Evolutionary conservation across 2,329 filamentous ascomycete species (phyloP).

Genomic region (Beauveria brongniartii): DNA sequence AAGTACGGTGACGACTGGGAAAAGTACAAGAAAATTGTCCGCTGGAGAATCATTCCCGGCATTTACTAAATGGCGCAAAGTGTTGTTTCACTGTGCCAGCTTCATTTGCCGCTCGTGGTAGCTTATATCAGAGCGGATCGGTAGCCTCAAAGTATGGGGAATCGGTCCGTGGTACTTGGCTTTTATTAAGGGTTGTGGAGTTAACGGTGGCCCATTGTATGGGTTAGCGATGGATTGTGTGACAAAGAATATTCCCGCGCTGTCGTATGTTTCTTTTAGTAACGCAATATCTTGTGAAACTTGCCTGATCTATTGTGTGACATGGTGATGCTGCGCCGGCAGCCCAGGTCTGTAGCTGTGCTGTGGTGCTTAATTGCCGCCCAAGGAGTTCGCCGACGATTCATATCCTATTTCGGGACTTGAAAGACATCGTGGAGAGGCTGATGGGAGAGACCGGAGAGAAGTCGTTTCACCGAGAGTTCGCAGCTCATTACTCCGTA

Average conservation of each 20-base stretch:
- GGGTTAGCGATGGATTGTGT: neutral
- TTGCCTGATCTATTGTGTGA: neutral
- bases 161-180: neutral
- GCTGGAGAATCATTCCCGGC: constrained; percentile 74
- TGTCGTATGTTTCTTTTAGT: neutral
- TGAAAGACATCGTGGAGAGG: neutral
- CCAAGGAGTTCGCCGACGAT: no score
- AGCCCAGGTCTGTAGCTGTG: neutral
- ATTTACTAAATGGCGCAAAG: constrained; percentile 53
- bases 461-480: neutral
- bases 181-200: neutral
- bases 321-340: neutral
- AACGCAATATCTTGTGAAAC: neutral
- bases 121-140: neutral
- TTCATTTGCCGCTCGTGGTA: neutral
- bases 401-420: neutral
- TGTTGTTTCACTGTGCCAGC: neutral
- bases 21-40: constrained; percentile 74
- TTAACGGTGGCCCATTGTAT: neutral
- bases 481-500: neutral
- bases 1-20: constrained; percentile 96
- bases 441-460: neutral
- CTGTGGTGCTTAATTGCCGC: neutral
- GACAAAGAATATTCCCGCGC: neutral
- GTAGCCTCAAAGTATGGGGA: neutral